phyloP scores from a whole-genome alignment of 164 flowering plant genomes.

The Houttuynia cordata region DNA sequence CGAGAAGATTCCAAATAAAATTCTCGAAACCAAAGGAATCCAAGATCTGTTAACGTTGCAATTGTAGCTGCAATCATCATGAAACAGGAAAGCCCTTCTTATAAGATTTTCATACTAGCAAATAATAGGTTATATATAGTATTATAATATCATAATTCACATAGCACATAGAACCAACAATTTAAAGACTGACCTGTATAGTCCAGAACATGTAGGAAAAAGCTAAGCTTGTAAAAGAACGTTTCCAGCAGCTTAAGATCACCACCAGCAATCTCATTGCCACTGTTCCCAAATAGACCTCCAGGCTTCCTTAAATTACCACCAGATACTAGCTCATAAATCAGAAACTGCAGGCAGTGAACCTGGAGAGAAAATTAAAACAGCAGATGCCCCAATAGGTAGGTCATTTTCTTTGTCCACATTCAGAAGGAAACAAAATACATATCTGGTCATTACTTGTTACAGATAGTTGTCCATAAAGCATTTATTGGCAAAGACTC shows the following conservation, averaged over 20 bases:
- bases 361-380: conserved; percentile 32
- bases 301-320: conserved; percentile 92
- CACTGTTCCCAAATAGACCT: conserved; percentile 85
- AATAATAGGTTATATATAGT: background rate
- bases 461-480: too few relatives aligned
- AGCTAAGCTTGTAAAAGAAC: conserved; percentile 95
- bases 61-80: conserved; percentile 57
- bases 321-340: conserved; percentile 96
- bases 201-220: conserved; percentile 86
- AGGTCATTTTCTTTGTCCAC: too few relatives aligned
- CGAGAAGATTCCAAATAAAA: conserved; percentile 98
- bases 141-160: background rate
- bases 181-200: conserved; percentile 46
- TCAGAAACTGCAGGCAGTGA: conserved; percentile 93
- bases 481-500: too few relatives aligned
- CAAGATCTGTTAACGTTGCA: conserved; percentile 79
- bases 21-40: conserved; percentile 96
- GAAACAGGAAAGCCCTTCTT: background rate
- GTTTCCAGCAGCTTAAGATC: conserved; percentile 91
- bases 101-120: background rate
- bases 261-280: conserved; percentile 70
- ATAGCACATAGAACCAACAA: background rate
- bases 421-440: too few relatives aligned
- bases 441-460: too few relatives aligned
- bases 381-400: background rate